These are phyloP conservation scores for Albugo candida DNA, from an alignment of 352 stramenopile species.

Conservation along the genomic window DNA sequence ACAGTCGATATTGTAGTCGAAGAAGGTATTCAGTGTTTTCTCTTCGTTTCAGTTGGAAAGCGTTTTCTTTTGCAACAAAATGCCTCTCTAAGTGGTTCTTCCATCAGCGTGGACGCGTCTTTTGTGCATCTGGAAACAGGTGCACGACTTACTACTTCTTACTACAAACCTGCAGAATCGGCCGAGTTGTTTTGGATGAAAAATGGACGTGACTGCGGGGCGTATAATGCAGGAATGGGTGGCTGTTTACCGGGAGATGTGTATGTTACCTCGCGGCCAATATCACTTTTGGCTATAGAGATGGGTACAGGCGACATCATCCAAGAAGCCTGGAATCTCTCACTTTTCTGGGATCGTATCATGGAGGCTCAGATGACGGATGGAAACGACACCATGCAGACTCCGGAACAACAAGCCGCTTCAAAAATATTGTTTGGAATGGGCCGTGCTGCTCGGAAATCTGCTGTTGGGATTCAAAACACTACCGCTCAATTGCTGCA, in stretches of 20 bases:
- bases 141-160: slow-evolving; percentile 17
- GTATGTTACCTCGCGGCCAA: slow-evolving; percentile 10
- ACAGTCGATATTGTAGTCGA: slow-evolving; percentile 11
- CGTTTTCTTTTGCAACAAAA: slow-evolving; percentile 23
- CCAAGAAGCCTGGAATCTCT: slow-evolving; percentile 32
- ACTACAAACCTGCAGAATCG: slow-evolving; percentile 13
- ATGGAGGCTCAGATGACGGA: background rate
- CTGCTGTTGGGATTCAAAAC: background rate
- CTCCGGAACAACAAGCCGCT: slow-evolving; percentile 11
- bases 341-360: slow-evolving; percentile 16
- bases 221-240: slow-evolving; percentile 32
- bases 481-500: background rate
- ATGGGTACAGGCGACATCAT: background rate
- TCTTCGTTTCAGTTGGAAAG: slow-evolving; percentile 29
- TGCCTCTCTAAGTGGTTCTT: slow-evolving; percentile 18
- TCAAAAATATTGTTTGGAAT: background rate
- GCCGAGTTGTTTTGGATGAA: slow-evolving; percentile 17
- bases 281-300: slow-evolving; percentile 5
- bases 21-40: slow-evolving; percentile 25
- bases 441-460: background rate
- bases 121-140: slow-evolving; percentile 34
- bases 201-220: slow-evolving; percentile 15
- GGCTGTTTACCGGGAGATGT: slow-evolving; percentile 18
- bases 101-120: slow-evolving; percentile 30
- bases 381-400: slow-evolving; percentile 3